Evolutionary conservation across 345 rosid species (phyloP).

Genomic region (Pugionium cornutum): DNA sequence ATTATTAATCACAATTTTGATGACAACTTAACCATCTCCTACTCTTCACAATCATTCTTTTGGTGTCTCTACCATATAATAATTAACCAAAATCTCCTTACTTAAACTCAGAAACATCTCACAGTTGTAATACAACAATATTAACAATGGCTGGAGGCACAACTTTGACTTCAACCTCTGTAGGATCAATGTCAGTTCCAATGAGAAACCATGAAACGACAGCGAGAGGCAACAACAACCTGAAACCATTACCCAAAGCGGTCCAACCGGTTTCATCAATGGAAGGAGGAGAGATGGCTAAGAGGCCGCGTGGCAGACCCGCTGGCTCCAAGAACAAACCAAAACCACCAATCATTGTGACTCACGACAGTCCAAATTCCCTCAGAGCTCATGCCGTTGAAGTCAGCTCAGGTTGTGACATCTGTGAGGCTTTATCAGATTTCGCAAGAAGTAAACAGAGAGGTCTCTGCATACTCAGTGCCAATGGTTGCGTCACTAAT

Average conservation of each 20-base stretch:
- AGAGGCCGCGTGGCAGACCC: conserved; percentile 92
- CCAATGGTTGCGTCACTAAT: conserved; percentile 83
- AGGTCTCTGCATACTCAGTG: conserved; percentile 77
- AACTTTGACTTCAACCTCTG: conserved; percentile 45
- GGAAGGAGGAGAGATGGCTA: conserved; percentile 53
- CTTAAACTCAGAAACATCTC: conserved; percentile 50
- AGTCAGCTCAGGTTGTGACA: conserved; percentile 87
- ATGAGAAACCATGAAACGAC: conserved; percentile 52
- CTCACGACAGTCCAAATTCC: conserved; percentile 82
- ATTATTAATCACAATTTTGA: conserved; percentile 47
- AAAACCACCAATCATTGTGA: conserved; percentile 84
- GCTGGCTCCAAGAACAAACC: conserved; percentile 49
- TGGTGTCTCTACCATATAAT: conserved; percentile 51
- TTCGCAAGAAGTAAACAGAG: conserved; percentile 86
- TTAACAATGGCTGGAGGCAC: conserved; percentile 59
- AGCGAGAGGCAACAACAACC: conserved; percentile 45
- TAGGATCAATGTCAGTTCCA: conserved; percentile 48
- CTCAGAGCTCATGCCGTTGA: conserved; percentile 92
- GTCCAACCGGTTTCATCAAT: conserved; percentile 58
- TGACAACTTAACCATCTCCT: conserved; percentile 81
- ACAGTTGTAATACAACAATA: conserved; percentile 27
- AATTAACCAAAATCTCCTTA: conserved; percentile 49
- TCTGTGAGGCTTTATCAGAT: conserved; percentile 65
- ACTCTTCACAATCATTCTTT: conserved; percentile 70
- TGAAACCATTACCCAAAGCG: conserved; percentile 51